These are phyloP conservation scores for Chaetoceros muelleri DNA, from an alignment of 108 stramenopile species.

Conservation along the genomic window DNA sequence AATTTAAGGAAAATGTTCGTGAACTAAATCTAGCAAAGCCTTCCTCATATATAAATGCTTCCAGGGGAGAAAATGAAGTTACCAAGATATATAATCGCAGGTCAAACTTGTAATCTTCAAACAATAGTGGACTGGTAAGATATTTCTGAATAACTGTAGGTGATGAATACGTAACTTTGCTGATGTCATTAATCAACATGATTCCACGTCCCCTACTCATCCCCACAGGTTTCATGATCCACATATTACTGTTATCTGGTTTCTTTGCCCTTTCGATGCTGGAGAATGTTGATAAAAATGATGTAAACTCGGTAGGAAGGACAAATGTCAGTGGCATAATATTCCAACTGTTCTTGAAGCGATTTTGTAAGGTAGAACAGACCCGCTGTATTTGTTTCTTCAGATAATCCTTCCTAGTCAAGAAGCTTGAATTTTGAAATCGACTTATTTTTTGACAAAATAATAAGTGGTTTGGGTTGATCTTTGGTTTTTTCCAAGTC, in stretches of 20 bases:
- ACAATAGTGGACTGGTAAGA: slow-evolving; percentile 66
- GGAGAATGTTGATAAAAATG: slow-evolving; percentile 23
- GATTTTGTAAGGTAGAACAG: background rate
- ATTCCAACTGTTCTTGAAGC: slow-evolving; percentile 14
- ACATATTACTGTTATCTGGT: slow-evolving; percentile 16
- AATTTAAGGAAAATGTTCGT: slow-evolving; percentile 35
- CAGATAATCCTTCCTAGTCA: slow-evolving; percentile 51
- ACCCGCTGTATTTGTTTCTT: slow-evolving; percentile 60
- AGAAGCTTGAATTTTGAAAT: slow-evolving; percentile 17
- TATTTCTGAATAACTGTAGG: slow-evolving; percentile 62
- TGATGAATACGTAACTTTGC: slow-evolving; percentile 48
- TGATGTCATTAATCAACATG: slow-evolving; percentile 44
- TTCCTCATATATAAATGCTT: slow-evolving; percentile 73
- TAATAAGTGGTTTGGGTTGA: slow-evolving; percentile 17
- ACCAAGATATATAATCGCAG: slow-evolving; percentile 82
- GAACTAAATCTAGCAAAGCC: slow-evolving; percentile 79
- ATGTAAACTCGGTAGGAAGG: slow-evolving; percentile 51
- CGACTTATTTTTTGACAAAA: slow-evolving; percentile 30
- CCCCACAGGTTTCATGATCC: slow-evolving; percentile 83
- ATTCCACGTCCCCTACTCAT: slow-evolving; percentile 77
- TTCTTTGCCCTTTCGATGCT: slow-evolving; percentile 7
- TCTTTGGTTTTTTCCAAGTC: slow-evolving; percentile 25
- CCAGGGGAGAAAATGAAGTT: slow-evolving; percentile 65
- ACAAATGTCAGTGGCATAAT: slow-evolving; percentile 77
- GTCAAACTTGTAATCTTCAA: slow-evolving; percentile 79